Conservation (phyloP, 805 yeast species). For the Candida alai region DNA sequence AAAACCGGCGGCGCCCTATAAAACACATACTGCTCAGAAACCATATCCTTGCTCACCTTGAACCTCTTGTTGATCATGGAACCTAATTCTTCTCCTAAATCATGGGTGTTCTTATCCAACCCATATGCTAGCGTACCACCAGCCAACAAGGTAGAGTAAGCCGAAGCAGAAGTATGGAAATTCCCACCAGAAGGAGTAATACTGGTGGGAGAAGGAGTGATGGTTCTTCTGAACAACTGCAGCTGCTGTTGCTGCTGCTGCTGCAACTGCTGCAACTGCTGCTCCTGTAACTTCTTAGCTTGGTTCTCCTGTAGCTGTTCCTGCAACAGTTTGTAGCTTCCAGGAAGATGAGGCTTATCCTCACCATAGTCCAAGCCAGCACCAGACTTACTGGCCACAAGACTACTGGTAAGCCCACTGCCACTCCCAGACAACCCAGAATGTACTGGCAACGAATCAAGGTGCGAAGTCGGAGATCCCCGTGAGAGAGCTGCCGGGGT, state of each 20-base stretch:
- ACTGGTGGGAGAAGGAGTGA: slow-evolving; percentile 12
- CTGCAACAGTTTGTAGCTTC: slow-evolving; percentile 11
- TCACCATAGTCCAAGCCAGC: slow-evolving; percentile 1
- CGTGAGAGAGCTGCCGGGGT: slow-evolving; percentile 13
- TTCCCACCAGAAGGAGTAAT: slow-evolving; percentile 13
- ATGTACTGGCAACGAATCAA: slow-evolving; percentile 1
- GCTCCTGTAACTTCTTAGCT: slow-evolving; percentile 15
- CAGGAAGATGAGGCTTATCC: slow-evolving; percentile 10
- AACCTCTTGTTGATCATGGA: slow-evolving; percentile 24
- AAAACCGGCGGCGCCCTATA: slow-evolving; percentile 63
- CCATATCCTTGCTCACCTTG: slow-evolving; percentile 13
- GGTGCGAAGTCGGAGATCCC: slow-evolving; percentile 9
- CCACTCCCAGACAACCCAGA: too few relatives aligned
- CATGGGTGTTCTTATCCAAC: slow-evolving; percentile 14
- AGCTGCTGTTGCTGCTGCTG: slow-evolving; percentile 16
- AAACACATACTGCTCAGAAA: slow-evolving; percentile 45
- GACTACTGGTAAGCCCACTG: neutral
- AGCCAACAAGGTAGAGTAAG: slow-evolving; percentile 32
- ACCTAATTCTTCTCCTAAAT: slow-evolving; percentile 7
- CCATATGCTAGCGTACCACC: slow-evolving; percentile 39
- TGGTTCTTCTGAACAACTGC: slow-evolving; percentile 13
- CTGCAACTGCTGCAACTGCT: slow-evolving; percentile 16
- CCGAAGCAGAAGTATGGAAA: slow-evolving; percentile 29
- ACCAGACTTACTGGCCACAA: neutral
- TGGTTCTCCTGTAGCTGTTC: slow-evolving; percentile 12